phyloP scores from a whole-genome alignment of 106 monocot species.

The Dendrobium catenatum region DNA sequence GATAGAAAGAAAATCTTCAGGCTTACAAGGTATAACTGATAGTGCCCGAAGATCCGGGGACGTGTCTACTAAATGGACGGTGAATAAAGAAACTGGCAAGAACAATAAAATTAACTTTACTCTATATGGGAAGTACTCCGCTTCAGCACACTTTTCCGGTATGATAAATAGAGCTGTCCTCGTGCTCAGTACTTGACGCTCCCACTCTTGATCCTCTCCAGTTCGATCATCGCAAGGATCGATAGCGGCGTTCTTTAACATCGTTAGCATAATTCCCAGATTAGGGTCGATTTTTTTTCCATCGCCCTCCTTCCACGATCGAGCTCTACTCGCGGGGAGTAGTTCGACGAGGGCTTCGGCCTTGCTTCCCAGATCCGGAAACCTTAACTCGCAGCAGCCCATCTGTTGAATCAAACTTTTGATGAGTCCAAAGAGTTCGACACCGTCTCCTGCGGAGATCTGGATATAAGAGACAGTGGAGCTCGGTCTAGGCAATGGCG shows the following conservation, averaged over 20 bases:
- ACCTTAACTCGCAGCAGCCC: neutral
- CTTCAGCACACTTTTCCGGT: neutral
- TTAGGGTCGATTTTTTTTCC: neutral
- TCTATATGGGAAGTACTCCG: neutral
- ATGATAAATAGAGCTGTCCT: neutral
- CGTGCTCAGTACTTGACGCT: slow-evolving; percentile 1
- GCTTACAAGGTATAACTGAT: neutral
- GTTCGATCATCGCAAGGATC: slow-evolving; percentile 10
- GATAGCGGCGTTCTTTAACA: neutral
- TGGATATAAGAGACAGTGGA: neutral
- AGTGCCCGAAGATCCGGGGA: neutral
- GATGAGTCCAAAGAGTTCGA: slow-evolving; percentile 1
- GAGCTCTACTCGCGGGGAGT: neutral
- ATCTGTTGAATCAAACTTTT: neutral
- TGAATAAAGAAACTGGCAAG: neutral
- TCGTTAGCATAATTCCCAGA: neutral
- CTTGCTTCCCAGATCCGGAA: slow-evolving; percentile 4
- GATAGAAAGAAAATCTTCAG: neutral
- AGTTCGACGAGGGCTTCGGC: slow-evolving; percentile 3
- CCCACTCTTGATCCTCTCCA: neutral
- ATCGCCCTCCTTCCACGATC: neutral
- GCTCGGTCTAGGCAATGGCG: neutral
- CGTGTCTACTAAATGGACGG: neutral
- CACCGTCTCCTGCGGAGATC: neutral
- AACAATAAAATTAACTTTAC: slow-evolving; percentile 1